phyloP scores from a whole-genome alignment of 1,284 basidiomycete genomes.

The Anthracocystis panici-leucophaei region DNA sequence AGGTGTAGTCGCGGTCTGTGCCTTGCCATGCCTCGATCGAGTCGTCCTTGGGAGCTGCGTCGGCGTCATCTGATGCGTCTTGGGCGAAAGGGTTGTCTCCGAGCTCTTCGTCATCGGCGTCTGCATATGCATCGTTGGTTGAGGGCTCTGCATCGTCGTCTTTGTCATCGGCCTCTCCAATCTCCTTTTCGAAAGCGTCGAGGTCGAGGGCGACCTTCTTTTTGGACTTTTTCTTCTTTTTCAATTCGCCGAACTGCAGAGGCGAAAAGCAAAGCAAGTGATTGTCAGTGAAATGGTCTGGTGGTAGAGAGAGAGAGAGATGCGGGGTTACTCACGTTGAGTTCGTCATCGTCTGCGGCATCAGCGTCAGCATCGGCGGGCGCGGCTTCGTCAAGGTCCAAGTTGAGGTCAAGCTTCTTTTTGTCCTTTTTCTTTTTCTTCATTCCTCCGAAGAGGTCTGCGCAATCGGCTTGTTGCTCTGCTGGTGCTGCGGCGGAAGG shows the following conservation, averaged over 20 bases:
- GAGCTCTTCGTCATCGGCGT: constrained; percentile 68
- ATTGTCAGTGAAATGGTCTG: background rate
- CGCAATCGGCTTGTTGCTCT: constrained; percentile 75
- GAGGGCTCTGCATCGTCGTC: constrained; percentile 63
- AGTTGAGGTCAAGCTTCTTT: constrained; percentile 83
- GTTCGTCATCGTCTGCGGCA: constrained; percentile 59
- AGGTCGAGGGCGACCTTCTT: constrained; percentile 70
- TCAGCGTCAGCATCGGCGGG: constrained; percentile 52
- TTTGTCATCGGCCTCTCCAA: constrained; percentile 68
- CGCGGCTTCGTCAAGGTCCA: constrained; percentile 54
- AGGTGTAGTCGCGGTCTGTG: constrained; percentile 93
- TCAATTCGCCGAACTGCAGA: constrained; percentile 72
- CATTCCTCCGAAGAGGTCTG: constrained; percentile 85
- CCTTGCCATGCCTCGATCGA: constrained; percentile 78
- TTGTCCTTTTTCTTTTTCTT: constrained; percentile 92
- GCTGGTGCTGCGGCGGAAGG: constrained; percentile 19
- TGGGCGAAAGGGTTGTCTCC: constrained; percentile 63
- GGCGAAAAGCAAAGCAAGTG: background rate
- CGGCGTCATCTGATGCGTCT: constrained; percentile 48
- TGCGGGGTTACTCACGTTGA: constrained; percentile 64
- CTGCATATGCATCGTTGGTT: constrained; percentile 75
- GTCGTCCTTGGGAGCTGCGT: constrained; percentile 35
- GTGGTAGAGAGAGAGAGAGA: background rate
- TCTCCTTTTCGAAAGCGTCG: constrained; percentile 70
- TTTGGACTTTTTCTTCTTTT: constrained; percentile 72